Evolutionary conservation across 768 basidiomycete genomes (phyloP), one percentile per base, ranked within the genome.

Genomic region (Suillus placidus): DNA sequence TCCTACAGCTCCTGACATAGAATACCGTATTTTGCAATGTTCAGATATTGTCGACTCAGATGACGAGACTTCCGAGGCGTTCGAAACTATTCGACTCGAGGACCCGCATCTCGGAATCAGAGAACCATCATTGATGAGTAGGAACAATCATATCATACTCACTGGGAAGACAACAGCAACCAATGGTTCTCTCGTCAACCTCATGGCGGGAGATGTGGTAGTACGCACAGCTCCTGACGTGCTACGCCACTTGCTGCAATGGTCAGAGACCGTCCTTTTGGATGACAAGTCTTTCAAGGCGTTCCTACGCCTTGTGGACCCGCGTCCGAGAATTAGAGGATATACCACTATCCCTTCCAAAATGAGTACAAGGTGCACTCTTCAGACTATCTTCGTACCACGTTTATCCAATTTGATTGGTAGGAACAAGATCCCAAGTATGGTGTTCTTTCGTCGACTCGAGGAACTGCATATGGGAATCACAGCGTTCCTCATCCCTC

Each of bases 361-460:
- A 10, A 34, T 30, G 6, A 9, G 16, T 18, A 18, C 14, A 38
- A 57, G 56, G 56, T 57, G 8, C 23, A 18, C 7, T 57, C 37
- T 37, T 23, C 14, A 57, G 4, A 57, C 23, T 8, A 4, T 23
- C n/a, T 23, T 9, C 2, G 8, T 38, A 6, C 14, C 16, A 23
- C 16, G 10, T 37, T 38, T 2, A 23, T 49, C 8, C 14, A 18
- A 54, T 37, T 35, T 40, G 37, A 26, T 23, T 7, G 43, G 18
- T n/a, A 52, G 56, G 10, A 47, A 49, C 45, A 30, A 47, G 14
- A 26, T 30, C 14, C 8, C 3, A 57, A 66, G 81, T 49, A 52
- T 81, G 52, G 69, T 82, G n/a, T 61, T 83, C 23, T 83, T 83
- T 57, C 81, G 80, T 79, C 79, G 10, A 30, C 62, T 78, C 35